A percentile compares a stretch with the other conserved stretches of the same genome.
Evolutionary conservation across 345 rosid species (phyloP).

Genomic region (Mangifera indica): DNA sequence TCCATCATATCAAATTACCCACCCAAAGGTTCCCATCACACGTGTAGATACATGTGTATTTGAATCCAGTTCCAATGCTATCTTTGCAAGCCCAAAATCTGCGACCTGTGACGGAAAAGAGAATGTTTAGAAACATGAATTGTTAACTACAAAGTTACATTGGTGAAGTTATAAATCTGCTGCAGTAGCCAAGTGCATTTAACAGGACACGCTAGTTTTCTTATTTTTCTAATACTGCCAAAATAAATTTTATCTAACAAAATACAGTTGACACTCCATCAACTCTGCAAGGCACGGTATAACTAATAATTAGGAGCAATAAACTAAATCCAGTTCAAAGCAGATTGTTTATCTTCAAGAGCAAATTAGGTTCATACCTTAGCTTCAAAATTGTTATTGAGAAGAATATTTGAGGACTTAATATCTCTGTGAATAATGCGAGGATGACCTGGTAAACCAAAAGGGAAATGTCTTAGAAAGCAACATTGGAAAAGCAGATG

Average conservation of each 20-base stretch:
- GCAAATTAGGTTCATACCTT: conserved; percentile 48
- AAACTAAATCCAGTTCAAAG: conserved; percentile 15
- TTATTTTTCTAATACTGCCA: not conserved
- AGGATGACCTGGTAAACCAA: conserved; percentile 71
- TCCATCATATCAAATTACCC: conserved; percentile 22
- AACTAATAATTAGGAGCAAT: not conserved
- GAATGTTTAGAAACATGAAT: conserved; percentile 5
- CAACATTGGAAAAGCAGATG: not conserved
- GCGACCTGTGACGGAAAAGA: conserved; percentile 55
- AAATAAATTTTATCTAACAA: conserved; percentile 2
- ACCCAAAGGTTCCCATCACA: conserved; percentile 99
- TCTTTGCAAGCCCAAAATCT: conserved; percentile 94
- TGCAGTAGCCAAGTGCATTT: conserved; percentile 9
- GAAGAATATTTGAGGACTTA: conserved; percentile 92
- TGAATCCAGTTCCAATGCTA: conserved; percentile 83
- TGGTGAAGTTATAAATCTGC: conserved; percentile 4
- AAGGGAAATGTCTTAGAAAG: conserved; percentile 9
- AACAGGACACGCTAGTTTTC: not conserved
- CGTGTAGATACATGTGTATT: conserved; percentile 92
- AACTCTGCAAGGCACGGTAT: conserved; percentile 5
- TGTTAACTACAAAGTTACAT: not conserved
- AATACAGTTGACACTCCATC: conserved; percentile 4
- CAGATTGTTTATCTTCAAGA: conserved; percentile 3
- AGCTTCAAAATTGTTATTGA: conserved; percentile 85
- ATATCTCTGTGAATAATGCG: conserved; percentile 98